A percentile compares a stretch with the other conserved stretches of the same genome.
Conservation (phyloP, 495 filamentous ascomycete species). For the Penicillium argentinense region DNA sequence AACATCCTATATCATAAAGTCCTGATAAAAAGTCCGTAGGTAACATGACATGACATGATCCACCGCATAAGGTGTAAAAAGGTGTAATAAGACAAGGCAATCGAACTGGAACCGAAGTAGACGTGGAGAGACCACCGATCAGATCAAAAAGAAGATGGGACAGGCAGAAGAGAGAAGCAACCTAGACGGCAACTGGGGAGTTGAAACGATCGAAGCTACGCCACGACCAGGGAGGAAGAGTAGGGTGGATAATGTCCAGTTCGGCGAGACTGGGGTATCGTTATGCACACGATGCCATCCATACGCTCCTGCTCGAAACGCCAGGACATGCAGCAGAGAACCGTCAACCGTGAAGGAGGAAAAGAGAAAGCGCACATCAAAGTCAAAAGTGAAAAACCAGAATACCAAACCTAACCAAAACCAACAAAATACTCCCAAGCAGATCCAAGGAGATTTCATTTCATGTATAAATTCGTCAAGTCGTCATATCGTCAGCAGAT, state of each 20-base stretch:
- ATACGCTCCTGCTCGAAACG: slow-evolving; percentile 31
- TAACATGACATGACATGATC: slow-evolving; percentile 14
- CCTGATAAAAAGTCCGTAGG: slow-evolving; percentile 12
- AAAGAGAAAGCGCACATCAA: slow-evolving; percentile 20
- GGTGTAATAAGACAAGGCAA: slow-evolving; percentile 28
- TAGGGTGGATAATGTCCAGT: slow-evolving; percentile 23
- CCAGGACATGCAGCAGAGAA: slow-evolving; percentile 36
- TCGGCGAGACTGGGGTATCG: slow-evolving; percentile 44
- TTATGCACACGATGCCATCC: slow-evolving; percentile 37
- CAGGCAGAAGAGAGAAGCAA: background rate
- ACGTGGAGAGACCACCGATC: background rate
- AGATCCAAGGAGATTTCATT: slow-evolving; percentile 14
- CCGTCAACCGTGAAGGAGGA: slow-evolving; percentile 19
- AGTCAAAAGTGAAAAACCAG: slow-evolving; percentile 9
- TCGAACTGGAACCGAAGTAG: slow-evolving; percentile 13
- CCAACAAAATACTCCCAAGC: slow-evolving; percentile 8
- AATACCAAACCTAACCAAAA: slow-evolving; percentile 8
- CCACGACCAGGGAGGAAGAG: slow-evolving; percentile 20
- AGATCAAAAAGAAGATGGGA: slow-evolving; percentile 5
- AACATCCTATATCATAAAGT: slow-evolving; percentile 17
- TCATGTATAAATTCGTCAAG: slow-evolving; percentile 44
- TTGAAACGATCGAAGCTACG: slow-evolving; percentile 21
- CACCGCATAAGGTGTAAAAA: slow-evolving; percentile 12
- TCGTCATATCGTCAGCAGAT: slow-evolving; percentile 43
- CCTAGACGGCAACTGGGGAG: slow-evolving; percentile 6